Conservation (phyloP, 441 rosid species). For the Melastoma candidum region DNA sequence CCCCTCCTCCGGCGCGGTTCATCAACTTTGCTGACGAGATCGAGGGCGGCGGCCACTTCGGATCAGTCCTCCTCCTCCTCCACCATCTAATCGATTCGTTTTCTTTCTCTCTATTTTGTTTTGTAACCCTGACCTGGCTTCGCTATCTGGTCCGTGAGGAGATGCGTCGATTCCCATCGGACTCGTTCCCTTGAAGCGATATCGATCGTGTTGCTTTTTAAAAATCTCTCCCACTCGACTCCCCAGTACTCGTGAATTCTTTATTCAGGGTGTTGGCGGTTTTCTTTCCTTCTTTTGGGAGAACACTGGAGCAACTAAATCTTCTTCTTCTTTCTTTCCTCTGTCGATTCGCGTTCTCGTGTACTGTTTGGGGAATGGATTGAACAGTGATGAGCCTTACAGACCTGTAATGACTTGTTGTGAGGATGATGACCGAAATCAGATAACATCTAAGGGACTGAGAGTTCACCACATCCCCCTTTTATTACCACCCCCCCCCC, state of each 20-base stretch:
- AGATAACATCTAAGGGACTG: slow-evolving; percentile 92
- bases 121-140: slow-evolving; percentile 23
- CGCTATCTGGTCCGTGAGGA: slow-evolving; percentile 78
- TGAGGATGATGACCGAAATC: slow-evolving; percentile 61
- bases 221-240: background rate
- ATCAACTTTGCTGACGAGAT: too few species aligned
- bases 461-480: slow-evolving; percentile 13
- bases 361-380: background rate
- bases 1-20: too few species aligned
- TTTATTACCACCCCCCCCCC: background rate
- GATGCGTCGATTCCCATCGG: slow-evolving; percentile 38
- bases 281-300: slow-evolving; percentile 17
- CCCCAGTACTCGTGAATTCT: too few species aligned
- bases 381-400: slow-evolving; percentile 56
- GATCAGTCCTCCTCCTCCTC: too few species aligned
- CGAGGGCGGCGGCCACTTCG: too few species aligned
- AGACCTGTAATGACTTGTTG: slow-evolving; percentile 79
- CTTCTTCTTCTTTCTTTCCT: accelerated
- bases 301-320: slow-evolving; percentile 37
- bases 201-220: slow-evolving; percentile 38
- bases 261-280: too few species aligned
- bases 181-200: slow-evolving; percentile 90
- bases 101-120: too few species aligned
- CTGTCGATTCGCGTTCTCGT: slow-evolving; percentile 1
- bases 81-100: too few species aligned